Percentiles rank a stretch among this genome's conserved stretches.
These are phyloP conservation scores for Lactarius quietus DNA, from an alignment of 768 basidiomycete genomes.

Conservation along the genomic window DNA sequence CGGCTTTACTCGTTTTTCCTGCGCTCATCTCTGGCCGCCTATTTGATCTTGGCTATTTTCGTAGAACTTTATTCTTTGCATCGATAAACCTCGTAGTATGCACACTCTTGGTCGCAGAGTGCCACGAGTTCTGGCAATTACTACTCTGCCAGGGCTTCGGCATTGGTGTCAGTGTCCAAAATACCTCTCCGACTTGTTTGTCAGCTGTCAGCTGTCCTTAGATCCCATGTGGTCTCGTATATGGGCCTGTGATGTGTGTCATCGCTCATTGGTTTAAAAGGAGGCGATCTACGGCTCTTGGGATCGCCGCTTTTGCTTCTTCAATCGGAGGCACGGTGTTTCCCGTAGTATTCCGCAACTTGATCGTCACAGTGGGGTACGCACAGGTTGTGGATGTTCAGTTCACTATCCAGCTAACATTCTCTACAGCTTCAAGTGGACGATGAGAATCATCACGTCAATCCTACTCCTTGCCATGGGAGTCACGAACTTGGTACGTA, in stretches of 20 bases:
- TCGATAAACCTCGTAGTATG: conserved; percentile 49
- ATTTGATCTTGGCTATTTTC: conserved; percentile 74
- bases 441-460: conserved; percentile 60
- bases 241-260: conserved; percentile 55
- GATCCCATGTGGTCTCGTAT: conserved; percentile 49
- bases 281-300: conserved; percentile 53
- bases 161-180: conserved; percentile 48
- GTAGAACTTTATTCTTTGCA: conserved; percentile 44
- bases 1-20: conserved; percentile 58
- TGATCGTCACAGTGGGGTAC: conserved; percentile 56
- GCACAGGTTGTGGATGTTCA: not conserved
- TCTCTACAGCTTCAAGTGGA: conserved; percentile 61
- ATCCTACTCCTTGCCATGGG: conserved; percentile 51
- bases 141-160: conserved; percentile 69
- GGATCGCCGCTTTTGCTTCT: conserved; percentile 59
- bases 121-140: conserved; percentile 74
- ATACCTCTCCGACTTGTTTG: not conserved
- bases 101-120: conserved; percentile 68
- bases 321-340: conserved; percentile 67
- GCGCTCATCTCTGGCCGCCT: conserved; percentile 62
- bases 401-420: not conserved
- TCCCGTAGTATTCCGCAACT: conserved; percentile 56
- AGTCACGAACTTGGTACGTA: conserved; percentile 48
- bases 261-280: conserved; percentile 73
- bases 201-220: not conserved